A percentile compares a stretch with the other conserved stretches of the same genome.
Evolutionary conservation across 2,329 filamentous ascomycete genomes (phyloP).

Genomic region (Didymella exigua): DNA sequence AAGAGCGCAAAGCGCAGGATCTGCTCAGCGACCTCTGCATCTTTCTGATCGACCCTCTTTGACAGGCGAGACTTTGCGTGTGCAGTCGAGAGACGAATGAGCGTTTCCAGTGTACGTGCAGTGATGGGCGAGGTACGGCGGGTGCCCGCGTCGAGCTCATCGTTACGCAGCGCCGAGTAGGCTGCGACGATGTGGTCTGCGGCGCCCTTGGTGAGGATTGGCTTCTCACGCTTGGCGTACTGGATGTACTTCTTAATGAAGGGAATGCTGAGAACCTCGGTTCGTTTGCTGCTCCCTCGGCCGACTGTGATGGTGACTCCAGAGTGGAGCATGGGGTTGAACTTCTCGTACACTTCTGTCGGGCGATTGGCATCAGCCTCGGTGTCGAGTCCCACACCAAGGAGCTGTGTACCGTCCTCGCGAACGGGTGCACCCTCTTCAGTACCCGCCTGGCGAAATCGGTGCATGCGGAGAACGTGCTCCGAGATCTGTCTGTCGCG

Average conservation of each 20-base stretch:
- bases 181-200: conserved; percentile 89
- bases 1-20: conserved; percentile 95
- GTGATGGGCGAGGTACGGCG: conserved; percentile 94
- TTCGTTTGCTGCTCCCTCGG: conserved; percentile 72
- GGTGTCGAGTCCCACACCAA: conserved; percentile 84
- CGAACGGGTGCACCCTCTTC: conserved; percentile 95
- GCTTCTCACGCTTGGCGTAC: conserved; percentile 93
- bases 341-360: conserved; percentile 94
- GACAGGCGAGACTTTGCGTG: conserved; percentile 93
- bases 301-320: conserved; percentile 80
- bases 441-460: conserved; percentile 87
- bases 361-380: conserved; percentile 75
- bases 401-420: conserved; percentile 80
- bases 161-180: conserved; percentile 91
- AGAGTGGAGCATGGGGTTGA: conserved; percentile 92
- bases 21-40: conserved; percentile 84
- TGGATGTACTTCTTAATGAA: conserved; percentile 99
- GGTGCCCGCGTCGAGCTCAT: conserved; percentile 93
- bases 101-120: conserved; percentile 92
- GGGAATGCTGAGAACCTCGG: conserved; percentile 90
- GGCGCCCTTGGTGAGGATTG: conserved; percentile 86
- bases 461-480: conserved; percentile 95
- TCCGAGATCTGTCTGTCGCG: conserved; percentile 91
- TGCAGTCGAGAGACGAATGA: conserved; percentile 96
- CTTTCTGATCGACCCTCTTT: conserved; percentile 84